Conservation (phyloP, 352 stramenopile genomes). For the Globisporangium viniferum region DNA sequence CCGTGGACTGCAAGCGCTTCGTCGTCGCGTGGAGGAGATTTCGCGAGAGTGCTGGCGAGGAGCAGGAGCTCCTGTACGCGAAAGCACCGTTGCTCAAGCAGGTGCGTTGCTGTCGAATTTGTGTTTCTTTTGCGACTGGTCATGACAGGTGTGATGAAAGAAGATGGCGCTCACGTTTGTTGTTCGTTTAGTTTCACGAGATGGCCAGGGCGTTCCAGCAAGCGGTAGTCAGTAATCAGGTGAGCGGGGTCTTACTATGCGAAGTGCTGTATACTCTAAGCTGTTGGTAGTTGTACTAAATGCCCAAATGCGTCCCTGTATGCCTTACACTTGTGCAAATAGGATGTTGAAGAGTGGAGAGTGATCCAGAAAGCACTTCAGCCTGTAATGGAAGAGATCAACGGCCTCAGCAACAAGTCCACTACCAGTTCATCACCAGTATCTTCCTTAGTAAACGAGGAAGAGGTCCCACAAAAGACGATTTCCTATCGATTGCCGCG, state of each 20-base stretch:
- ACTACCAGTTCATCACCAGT: not conserved
- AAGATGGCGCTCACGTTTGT: not conserved
- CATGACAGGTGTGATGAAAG: not conserved
- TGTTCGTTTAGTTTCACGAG: conserved; percentile 4
- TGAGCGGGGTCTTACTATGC: not conserved
- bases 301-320: not conserved
- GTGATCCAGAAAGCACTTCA: conserved; percentile 22
- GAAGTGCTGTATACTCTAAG: not conserved
- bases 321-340: not conserved
- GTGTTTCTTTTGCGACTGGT: not conserved
- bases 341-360: conserved; percentile 23
- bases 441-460: not conserved
- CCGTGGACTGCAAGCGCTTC: conserved; percentile 56
- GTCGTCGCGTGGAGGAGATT: conserved; percentile 54
- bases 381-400: conserved; percentile 23
- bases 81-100: conserved; percentile 7
- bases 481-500: conserved; percentile 21
- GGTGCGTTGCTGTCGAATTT: not conserved
- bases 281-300: not conserved
- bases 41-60: conserved; percentile 4
- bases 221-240: not conserved
- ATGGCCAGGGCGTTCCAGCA: conserved; percentile 10
- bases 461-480: not conserved
- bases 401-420: conserved; percentile 10
- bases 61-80: not conserved